A percentile compares a stretch with the other conserved stretches of the same genome.
phyloP scores from a whole-genome alignment of 1,139 yeast genomes.

The Spathaspora sp. region DNA sequence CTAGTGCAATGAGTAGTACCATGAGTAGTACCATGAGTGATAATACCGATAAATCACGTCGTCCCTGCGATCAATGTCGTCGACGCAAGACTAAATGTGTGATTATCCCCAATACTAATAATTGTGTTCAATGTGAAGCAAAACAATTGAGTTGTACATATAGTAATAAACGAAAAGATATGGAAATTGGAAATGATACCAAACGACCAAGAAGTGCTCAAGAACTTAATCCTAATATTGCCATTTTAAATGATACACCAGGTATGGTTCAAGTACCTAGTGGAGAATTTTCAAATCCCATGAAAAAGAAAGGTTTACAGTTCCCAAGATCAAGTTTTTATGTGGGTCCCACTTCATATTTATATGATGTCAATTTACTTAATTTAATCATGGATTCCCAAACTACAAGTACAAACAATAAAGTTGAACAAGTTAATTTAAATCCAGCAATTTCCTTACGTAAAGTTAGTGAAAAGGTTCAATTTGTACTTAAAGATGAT shows the following conservation, averaged over 20 bases:
- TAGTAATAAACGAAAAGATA: constrained; percentile 29
- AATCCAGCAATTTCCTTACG: constrained; percentile 58
- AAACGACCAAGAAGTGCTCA: constrained; percentile 15
- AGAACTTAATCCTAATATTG: constrained; percentile 5
- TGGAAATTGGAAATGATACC: constrained; percentile 15
- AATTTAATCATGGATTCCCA: constrained; percentile 52
- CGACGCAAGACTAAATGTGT: constrained; percentile 67
- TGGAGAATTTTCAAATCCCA: constrained; percentile 51
- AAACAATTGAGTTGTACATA: constrained; percentile 67
- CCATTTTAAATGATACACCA: constrained; percentile 10
- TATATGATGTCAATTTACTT: constrained; percentile 59
- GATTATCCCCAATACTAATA: constrained; percentile 52
- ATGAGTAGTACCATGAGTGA: not conserved
- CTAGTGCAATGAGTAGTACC: not conserved
- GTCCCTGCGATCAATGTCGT: constrained; percentile 72
- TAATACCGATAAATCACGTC: constrained; percentile 25
- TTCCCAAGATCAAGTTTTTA: constrained; percentile 76
- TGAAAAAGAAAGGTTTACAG: constrained; percentile 49
- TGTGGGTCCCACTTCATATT: constrained; percentile 68
- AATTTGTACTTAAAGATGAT: constrained; percentile 70
- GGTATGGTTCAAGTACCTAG: constrained; percentile 42
- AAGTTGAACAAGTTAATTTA: constrained; percentile 66
- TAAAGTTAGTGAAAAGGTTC: constrained; percentile 64
- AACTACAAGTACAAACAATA: constrained; percentile 17
- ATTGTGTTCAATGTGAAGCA: constrained; percentile 68